Percentiles rank a stretch among this genome's conserved stretches.
These are phyloP conservation scores for Nemania serpens DNA, from an alignment of 2,329 filamentous ascomycete genomes.

Conservation along the genomic window DNA sequence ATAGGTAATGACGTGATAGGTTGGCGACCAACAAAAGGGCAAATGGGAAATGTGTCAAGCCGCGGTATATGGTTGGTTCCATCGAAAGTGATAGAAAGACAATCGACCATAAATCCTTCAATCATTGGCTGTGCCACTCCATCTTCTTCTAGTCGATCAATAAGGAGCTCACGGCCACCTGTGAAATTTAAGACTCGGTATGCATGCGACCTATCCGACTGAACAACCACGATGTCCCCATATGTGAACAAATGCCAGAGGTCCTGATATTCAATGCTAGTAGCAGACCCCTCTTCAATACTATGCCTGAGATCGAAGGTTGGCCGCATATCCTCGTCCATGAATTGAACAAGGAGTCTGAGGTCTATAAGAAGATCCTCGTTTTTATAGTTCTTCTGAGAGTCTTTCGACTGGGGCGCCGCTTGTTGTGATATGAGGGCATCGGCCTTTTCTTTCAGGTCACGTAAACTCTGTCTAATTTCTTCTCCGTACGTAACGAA, in stretches of 20 bases:
- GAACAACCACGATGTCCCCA: slow-evolving; percentile 6
- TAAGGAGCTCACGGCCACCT: slow-evolving; percentile 4
- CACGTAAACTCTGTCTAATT: too few relatives aligned
- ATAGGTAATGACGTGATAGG: slow-evolving; percentile 10
- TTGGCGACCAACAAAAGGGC: neutral
- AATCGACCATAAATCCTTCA: slow-evolving; percentile 11
- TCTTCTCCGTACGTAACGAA: too few relatives aligned
- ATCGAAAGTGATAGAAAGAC: slow-evolving; percentile 7
- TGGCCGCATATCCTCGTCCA: too few relatives aligned
- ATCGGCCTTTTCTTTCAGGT: too few relatives aligned
- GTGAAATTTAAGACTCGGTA: slow-evolving; percentile 16
- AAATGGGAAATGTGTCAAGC: slow-evolving; percentile 6
- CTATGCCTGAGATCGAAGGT: too few relatives aligned
- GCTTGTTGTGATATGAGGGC: too few relatives aligned
- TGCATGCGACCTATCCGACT: slow-evolving; percentile 12
- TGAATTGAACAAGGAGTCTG: too few relatives aligned
- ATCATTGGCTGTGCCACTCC: neutral
- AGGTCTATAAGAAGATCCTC: too few relatives aligned
- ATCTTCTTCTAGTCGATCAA: neutral
- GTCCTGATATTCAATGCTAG: too few relatives aligned
- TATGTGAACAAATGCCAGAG: slow-evolving; percentile 9
- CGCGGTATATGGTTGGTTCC: slow-evolving; percentile 8
- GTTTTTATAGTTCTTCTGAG: too few relatives aligned
- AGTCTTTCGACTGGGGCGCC: too few relatives aligned
- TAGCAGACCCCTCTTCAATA: too few relatives aligned